Conservation (phyloP, 306 rosid species). For the Cucumis hystrix region DNA sequence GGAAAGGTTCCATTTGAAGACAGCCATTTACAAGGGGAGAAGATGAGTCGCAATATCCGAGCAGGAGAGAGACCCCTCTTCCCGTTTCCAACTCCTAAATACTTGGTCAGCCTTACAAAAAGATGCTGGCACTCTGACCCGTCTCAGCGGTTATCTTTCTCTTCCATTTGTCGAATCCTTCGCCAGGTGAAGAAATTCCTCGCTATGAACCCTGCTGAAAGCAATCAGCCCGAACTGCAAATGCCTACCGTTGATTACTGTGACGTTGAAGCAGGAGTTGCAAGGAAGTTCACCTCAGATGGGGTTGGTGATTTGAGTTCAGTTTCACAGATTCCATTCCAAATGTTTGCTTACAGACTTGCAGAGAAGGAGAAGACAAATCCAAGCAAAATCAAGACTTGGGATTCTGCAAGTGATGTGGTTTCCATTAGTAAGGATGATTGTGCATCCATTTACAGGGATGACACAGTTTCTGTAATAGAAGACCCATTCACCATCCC, state of each 20-base stretch:
- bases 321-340: slow-evolving; percentile 57
- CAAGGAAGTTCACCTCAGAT: slow-evolving; percentile 25
- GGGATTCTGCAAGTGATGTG: slow-evolving; percentile 24
- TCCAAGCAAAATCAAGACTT: slow-evolving; percentile 14
- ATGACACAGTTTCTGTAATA: slow-evolving; percentile 14
- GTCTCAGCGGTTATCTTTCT: slow-evolving; percentile 54
- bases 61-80: slow-evolving; percentile 93
- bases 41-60: slow-evolving; percentile 43
- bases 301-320: slow-evolving; percentile 13
- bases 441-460: slow-evolving; percentile 4
- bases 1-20: slow-evolving; percentile 89
- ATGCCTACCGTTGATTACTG: slow-evolving; percentile 51
- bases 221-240: slow-evolving; percentile 28
- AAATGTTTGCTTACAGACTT: slow-evolving; percentile 67
- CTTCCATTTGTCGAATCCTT: slow-evolving; percentile 74
- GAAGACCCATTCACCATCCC: slow-evolving; percentile 27
- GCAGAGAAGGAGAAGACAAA: slow-evolving; percentile 48
- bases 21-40: slow-evolving; percentile 60
- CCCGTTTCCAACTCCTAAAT: slow-evolving; percentile 68
- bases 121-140: slow-evolving; percentile 88
- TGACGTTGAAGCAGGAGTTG: slow-evolving; percentile 49
- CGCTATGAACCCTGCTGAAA: slow-evolving; percentile 44
- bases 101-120: slow-evolving; percentile 59
- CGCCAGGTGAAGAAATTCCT: slow-evolving; percentile 72
- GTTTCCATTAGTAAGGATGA: slow-evolving; percentile 12